Evolutionary conservation across 371 early-diverging fungal genomes (phyloP).

Genomic region (Saksenaea oblongispora): DNA sequence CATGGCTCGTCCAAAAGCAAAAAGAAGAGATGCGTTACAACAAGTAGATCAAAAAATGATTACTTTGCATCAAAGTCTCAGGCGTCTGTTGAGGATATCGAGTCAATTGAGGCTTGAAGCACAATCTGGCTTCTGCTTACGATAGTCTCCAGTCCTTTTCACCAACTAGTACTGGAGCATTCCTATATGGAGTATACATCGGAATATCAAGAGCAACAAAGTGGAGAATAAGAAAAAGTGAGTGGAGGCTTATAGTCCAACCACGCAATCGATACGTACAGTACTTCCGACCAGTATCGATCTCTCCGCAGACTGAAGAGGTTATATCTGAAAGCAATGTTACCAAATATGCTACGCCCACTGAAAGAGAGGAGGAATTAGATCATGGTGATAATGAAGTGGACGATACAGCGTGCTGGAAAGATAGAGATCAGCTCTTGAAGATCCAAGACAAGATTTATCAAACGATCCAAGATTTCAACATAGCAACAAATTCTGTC

Average conservation of each 20-base stretch:
- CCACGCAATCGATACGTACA: too few relatives aligned
- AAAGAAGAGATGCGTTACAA: too few relatives aligned
- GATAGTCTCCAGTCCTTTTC: neutral
- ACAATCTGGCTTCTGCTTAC: neutral
- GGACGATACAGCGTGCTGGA: neutral
- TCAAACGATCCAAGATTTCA: neutral
- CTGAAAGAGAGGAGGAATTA: too few relatives aligned
- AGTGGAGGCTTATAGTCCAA: neutral
- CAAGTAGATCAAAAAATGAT: too few relatives aligned
- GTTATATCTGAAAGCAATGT: neutral
- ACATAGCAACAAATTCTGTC: neutral
- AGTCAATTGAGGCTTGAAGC: neutral
- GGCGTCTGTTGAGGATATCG: neutral
- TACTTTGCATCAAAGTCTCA: neutral
- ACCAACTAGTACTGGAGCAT: neutral
- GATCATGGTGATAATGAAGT: neutral
- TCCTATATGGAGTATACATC: too few relatives aligned
- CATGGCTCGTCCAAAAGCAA: too few relatives aligned
- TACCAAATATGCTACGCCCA: neutral
- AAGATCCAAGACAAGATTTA: neutral
- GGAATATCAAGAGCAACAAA: neutral
- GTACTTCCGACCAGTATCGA: too few relatives aligned
- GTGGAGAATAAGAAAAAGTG: neutral
- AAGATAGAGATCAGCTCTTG: neutral
- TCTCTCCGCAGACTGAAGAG: neutral